Evolutionary conservation across 345 rosid genomes (phyloP), one percentile per base, ranked within the genome.

Genomic region (Pistacia vera): DNA sequence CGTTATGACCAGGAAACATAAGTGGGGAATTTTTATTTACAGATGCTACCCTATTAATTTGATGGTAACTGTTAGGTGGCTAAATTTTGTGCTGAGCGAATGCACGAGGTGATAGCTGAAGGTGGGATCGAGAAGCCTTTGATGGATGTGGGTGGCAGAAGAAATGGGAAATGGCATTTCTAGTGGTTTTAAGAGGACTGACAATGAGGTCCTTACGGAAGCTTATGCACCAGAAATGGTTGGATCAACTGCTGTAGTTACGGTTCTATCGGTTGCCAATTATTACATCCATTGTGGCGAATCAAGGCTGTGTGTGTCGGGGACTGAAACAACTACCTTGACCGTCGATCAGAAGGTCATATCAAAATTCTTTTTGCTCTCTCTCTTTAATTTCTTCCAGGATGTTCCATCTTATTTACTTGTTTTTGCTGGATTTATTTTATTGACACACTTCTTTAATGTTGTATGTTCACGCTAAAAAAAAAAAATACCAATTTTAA

Each of bases 221-320:
- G 87, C 83, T 4, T 75, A 52, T n/a, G 82, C 87, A n/a, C 80
- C 90, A 14, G 93, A 85, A 59, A 85, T 83, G 85, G 86, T 89
- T 30, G 93, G 93, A 78, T 87, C 93, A 59, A 89, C 93, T 38
- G 90, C 93, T 22, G 86, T 81, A 12, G 89, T 84, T 10, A 88
- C 74, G 38, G 84, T 89, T 69, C 83, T 89, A 16, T 85, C 0
- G 79, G 88, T 64, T 89, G 90, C 74, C 93, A 89, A 89, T 89
- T 63, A 89, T 89, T 46, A 57, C 82, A 10, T 87, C 93, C 70
- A 88, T 55, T 88, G 92, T 80, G 92, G 92, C 57, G 92, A 88
- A 72, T 88, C 90, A 11, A 86, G 75, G 90, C 89, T 11, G 80
- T 89, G 66, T 89, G 64, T 87, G 88, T 77, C 85, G 89, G 82